Percentiles rank a stretch among this genome's conserved stretches.
Conservation (phyloP, 2,329 filamentous ascomycete genomes). For the Exophiala sp. region DNA sequence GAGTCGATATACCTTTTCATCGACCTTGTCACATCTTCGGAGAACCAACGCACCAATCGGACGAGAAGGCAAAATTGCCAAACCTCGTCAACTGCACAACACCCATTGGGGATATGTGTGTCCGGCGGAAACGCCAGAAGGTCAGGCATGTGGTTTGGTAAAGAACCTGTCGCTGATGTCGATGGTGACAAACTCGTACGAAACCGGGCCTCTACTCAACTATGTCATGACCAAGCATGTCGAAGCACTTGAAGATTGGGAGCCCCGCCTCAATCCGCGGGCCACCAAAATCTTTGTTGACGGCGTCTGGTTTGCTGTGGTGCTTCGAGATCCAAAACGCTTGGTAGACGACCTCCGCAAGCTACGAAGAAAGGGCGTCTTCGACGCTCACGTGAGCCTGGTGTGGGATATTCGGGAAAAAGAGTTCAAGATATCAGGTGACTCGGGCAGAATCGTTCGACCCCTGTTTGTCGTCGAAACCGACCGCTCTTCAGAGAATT, state of each 20-base stretch:
- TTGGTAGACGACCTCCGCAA: slow-evolving; percentile 73
- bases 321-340: slow-evolving; percentile 71
- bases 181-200: slow-evolving; percentile 91
- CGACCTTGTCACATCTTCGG: slow-evolving; percentile 90
- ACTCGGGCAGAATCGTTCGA: slow-evolving; percentile 89
- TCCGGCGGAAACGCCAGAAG: slow-evolving; percentile 94
- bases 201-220: slow-evolving; percentile 80
- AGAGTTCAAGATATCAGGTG: slow-evolving; percentile 98
- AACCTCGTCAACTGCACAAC: slow-evolving; percentile 95
- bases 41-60: slow-evolving; percentile 97
- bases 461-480: slow-evolving; percentile 92
- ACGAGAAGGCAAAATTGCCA: slow-evolving; percentile 95
- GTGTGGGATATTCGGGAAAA: slow-evolving; percentile 94
- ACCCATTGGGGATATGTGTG: slow-evolving; percentile 98
- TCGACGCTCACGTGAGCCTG: slow-evolving; percentile 88
- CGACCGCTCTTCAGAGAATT: slow-evolving; percentile 65
- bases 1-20: slow-evolving; percentile 95
- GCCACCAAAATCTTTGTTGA: slow-evolving; percentile 98
- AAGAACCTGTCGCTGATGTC: slow-evolving; percentile 98
- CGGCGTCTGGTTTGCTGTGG: slow-evolving; percentile 94
- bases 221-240: slow-evolving; percentile 96
- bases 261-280: slow-evolving; percentile 74
- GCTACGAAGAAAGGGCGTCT: slow-evolving; percentile 71
- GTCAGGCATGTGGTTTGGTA: slow-evolving; percentile 94
- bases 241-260: slow-evolving; percentile 94